These are phyloP conservation scores for Pisolithus thermaeus DNA, from an alignment of 1,284 basidiomycete genomes.

Conservation along the genomic window DNA sequence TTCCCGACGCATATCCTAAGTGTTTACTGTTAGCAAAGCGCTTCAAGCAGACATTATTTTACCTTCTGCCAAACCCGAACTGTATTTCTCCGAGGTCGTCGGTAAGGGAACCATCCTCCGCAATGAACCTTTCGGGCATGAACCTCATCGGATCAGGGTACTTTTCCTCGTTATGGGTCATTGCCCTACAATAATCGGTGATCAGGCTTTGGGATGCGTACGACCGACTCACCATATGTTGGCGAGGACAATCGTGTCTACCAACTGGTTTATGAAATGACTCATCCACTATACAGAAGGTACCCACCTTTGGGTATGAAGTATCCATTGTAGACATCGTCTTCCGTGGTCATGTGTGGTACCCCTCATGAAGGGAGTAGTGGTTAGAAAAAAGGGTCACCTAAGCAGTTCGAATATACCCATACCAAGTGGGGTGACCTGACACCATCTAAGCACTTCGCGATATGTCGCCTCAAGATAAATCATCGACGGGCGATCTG, in stretches of 20 bases:
- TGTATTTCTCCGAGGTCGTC: slow-evolving; percentile 33
- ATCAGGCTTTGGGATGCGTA: not conserved
- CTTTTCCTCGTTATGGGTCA: slow-evolving; percentile 20
- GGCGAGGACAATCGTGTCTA: slow-evolving; percentile 21
- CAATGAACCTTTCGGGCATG: slow-evolving; percentile 29
- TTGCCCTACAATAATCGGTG: slow-evolving; percentile 16
- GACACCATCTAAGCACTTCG: slow-evolving; percentile 36
- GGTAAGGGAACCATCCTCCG: slow-evolving; percentile 15
- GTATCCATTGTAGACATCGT: slow-evolving; percentile 27
- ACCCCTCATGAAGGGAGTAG: slow-evolving; percentile 19
- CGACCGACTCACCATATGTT: slow-evolving; percentile 25
- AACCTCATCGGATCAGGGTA: slow-evolving; percentile 29
- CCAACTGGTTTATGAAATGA: not conserved
- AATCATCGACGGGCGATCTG: slow-evolving; percentile 20
- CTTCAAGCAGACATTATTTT: not conserved
- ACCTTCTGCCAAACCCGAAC: slow-evolving; percentile 40
- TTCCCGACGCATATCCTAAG: slow-evolving; percentile 41
- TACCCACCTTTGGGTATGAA: slow-evolving; percentile 24
- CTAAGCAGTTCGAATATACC: slow-evolving; percentile 4
- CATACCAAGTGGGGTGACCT: slow-evolving; percentile 36
- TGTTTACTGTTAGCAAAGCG: not conserved
- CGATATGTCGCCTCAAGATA: slow-evolving; percentile 24
- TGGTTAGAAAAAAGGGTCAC: not conserved
- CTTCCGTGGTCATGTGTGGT: slow-evolving; percentile 29
- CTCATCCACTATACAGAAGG: too few relatives aligned